Evolutionary conservation across 208 protist genomes (phyloP), one percentile per base, ranked within the genome.

Genomic region (Acanthamoeba castellanii): DNA sequence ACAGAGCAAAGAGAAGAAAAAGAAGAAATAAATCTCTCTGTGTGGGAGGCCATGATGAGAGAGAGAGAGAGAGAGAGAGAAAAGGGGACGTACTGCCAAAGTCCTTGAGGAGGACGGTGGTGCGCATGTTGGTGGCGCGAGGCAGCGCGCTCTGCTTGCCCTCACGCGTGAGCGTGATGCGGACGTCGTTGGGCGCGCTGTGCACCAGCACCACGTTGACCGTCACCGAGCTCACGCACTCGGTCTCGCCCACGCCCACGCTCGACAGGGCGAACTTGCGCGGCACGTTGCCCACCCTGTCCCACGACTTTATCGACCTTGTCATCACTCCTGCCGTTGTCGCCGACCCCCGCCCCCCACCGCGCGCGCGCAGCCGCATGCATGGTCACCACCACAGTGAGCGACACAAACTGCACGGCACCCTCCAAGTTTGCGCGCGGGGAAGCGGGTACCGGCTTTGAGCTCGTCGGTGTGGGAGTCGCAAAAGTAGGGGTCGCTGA

Each of bases 401-500:
- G 3, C 37, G 3, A 42, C 37, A 42, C 37, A 3, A 42, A n/a
- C n/a, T n/a, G n/a, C 2, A 42, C 2, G 37, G 3, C n/a, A n/a
- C n/a, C n/a, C n/a, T n/a, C n/a, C n/a, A n/a, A n/a, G n/a, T n/a
- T n/a, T n/a, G n/a, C n/a, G n/a, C n/a, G n/a, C n/a, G n/a, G n/a
- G n/a, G n/a, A n/a, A n/a, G n/a, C n/a, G n/a, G n/a, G 37, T 4
- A 55, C 87, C 87, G 57, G 37, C 87, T 5, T 70, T 8, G 32
- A 92, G 87, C 13, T 92, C 87, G 42, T 92, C 87, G n/a, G 87
- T 92, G 59, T 92, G 87, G 7, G 52, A 6, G 47, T 92, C 87
- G 87, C 87, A 92, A 42, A 92, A 92, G 32, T 9, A 6, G 13
- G 32, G 61, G 2, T 92, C 87, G 87, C 37, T 42, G 22, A 74